A percentile compares a stretch with the other conserved stretches of the same genome.
These are phyloP conservation scores for Dothideomycetidae sp. DNA, from an alignment of 2,329 filamentous ascomycete species.

Conservation along the genomic window DNA sequence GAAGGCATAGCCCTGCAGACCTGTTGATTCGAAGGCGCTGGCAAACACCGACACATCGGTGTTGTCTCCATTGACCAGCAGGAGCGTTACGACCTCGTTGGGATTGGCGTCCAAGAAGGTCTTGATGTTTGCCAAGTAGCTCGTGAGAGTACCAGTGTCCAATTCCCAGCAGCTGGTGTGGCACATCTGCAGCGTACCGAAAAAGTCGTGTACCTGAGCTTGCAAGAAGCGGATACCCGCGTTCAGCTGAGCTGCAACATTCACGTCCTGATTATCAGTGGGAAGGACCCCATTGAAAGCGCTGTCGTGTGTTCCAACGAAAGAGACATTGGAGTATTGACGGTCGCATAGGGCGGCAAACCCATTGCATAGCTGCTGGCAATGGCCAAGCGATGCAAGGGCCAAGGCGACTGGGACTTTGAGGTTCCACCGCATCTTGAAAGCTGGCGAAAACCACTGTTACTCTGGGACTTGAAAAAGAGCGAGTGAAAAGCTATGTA, in stretches of 20 bases:
- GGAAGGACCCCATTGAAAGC: conserved; percentile 47
- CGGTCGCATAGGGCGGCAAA: conserved; percentile 40
- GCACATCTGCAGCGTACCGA: conserved; percentile 36
- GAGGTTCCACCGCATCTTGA: conserved; percentile 1
- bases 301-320: conserved; percentile 50
- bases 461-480: too few relatives aligned
- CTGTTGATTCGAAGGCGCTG: conserved; percentile 38
- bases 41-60: conserved; percentile 33
- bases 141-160: conserved; percentile 51
- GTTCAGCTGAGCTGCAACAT: conserved; percentile 45
- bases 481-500: too few relatives aligned
- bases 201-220: conserved; percentile 49
- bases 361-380: conserved; percentile 39
- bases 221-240: conserved; percentile 59
- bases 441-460: too few relatives aligned
- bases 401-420: neutral
- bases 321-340: conserved; percentile 45
- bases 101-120: conserved; percentile 55
- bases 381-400: neutral
- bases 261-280: conserved; percentile 17
- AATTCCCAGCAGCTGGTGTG: conserved; percentile 53
- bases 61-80: conserved; percentile 54
- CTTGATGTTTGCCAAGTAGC: conserved; percentile 51
- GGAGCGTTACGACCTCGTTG: conserved; percentile 60
- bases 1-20: conserved; percentile 32